These are phyloP conservation scores for Cryptosporidium parvum DNA, from an alignment of 169 alveolate genomes.

Conservation along the genomic window DNA sequence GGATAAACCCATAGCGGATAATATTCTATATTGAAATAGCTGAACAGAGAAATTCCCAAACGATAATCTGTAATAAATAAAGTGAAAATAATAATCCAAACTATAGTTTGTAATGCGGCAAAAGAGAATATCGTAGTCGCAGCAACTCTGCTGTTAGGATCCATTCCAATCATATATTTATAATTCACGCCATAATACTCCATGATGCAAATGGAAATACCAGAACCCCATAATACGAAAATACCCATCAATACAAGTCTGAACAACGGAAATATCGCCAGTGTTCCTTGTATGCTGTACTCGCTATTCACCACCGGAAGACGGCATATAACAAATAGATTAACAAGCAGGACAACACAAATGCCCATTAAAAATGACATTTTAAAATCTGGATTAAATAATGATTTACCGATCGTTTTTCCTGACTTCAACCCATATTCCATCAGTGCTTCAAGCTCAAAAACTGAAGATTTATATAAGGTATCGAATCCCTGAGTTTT, in stretches of 20 bases:
- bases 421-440: conserved; percentile 74
- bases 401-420: conserved; percentile 68
- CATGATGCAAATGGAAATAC: conserved; percentile 82
- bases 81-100: conserved; percentile 79
- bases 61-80: conserved; percentile 80
- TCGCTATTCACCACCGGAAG: conserved; percentile 62
- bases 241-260: conserved; percentile 79
- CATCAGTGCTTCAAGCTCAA: conserved; percentile 77
- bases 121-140: conserved; percentile 79
- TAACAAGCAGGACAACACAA: conserved; percentile 61
- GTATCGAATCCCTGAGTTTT: not conserved
- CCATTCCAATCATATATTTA: conserved; percentile 81
- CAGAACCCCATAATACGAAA: conserved; percentile 82
- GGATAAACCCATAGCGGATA: conserved; percentile 70
- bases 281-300: conserved; percentile 67
- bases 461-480: conserved; percentile 63
- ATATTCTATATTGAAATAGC: conserved; percentile 32
- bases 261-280: conserved; percentile 79
- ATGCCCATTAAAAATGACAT: conserved; percentile 78
- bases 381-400: conserved; percentile 70
- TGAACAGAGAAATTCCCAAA: conserved; percentile 66
- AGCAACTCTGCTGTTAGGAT: conserved; percentile 81
- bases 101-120: conserved; percentile 81
- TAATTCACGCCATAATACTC: conserved; percentile 86
- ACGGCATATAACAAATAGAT: conserved; percentile 75